Evolutionary conservation across 176 grass and related monocot genomes (phyloP).

Genomic region (Saccharum officinarum): DNA sequence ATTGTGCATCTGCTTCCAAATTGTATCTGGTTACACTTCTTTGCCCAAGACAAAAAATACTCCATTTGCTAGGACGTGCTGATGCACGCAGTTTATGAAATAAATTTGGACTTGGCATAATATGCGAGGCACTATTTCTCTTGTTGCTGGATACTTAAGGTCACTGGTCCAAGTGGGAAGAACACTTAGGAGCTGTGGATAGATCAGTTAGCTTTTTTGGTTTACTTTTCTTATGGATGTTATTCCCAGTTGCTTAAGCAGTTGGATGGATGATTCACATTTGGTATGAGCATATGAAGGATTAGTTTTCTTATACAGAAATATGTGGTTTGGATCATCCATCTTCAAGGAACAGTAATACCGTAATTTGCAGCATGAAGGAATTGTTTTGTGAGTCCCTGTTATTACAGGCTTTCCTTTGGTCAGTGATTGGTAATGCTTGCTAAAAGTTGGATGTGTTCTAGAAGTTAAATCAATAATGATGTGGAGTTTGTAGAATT

Average conservation of each 20-base stretch:
- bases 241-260: not conserved
- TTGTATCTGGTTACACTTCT: no score
- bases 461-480: not conserved
- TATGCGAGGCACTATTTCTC: not conserved
- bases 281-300: not conserved
- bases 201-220: not conserved
- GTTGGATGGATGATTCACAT: not conserved
- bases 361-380: not conserved
- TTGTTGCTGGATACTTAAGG: not conserved
- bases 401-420: not conserved
- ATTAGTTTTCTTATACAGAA: not conserved
- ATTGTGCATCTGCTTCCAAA: not conserved
- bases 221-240: not conserved
- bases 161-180: not conserved
- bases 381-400: not conserved
- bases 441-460: not conserved
- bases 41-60: not conserved
- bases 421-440: no score
- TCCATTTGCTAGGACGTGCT: not conserved
- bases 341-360: not conserved
- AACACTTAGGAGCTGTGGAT: not conserved
- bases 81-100: no score
- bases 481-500: not conserved
- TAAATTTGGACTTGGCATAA: no score
- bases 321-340: not conserved